Conservation (phyloP, 306 rosid genomes). For the Cicer yamashitae region DNA sequence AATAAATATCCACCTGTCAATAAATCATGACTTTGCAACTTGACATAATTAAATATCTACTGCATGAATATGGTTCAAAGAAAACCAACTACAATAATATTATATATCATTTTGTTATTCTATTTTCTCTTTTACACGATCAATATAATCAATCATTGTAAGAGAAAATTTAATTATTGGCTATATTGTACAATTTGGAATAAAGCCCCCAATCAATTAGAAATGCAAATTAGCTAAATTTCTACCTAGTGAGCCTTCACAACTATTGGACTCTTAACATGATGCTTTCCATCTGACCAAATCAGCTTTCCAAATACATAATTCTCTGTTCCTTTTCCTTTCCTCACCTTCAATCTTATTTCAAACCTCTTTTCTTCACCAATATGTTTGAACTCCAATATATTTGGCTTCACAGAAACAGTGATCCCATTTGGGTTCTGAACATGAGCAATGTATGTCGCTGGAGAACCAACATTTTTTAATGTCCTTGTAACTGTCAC, state of each 20-base stretch:
- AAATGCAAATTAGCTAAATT: constrained; percentile 32
- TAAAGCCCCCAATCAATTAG: constrained; percentile 3
- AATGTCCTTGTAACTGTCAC: constrained; percentile 62
- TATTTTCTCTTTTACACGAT: constrained; percentile 20
- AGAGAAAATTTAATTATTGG: constrained; percentile 5
- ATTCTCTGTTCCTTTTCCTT: constrained; percentile 44
- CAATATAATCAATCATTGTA: constrained; percentile 10
- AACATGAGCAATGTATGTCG: constrained; percentile 58
- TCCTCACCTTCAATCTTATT: constrained; percentile 51
- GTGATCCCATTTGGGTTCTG: constrained; percentile 57
- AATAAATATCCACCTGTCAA: too few relatives aligned
- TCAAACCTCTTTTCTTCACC: constrained; percentile 75
- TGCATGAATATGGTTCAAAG: too few relatives aligned
- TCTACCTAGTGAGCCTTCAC: constrained; percentile 57
- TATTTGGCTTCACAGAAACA: constrained; percentile 64
- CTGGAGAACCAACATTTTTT: constrained; percentile 80
- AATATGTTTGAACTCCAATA: constrained; percentile 60
- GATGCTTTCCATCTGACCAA: constrained; percentile 86
- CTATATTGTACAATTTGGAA: constrained; percentile 38
- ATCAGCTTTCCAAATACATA: constrained; percentile 74
- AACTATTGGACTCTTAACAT: constrained; percentile 80
- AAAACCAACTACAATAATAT: not conserved
- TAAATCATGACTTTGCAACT: not conserved
- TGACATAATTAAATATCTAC: not conserved
- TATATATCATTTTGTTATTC: not conserved